These are phyloP conservation scores for Phytophthora litchii DNA, from an alignment of 352 stramenopile species.

Conservation along the genomic window DNA sequence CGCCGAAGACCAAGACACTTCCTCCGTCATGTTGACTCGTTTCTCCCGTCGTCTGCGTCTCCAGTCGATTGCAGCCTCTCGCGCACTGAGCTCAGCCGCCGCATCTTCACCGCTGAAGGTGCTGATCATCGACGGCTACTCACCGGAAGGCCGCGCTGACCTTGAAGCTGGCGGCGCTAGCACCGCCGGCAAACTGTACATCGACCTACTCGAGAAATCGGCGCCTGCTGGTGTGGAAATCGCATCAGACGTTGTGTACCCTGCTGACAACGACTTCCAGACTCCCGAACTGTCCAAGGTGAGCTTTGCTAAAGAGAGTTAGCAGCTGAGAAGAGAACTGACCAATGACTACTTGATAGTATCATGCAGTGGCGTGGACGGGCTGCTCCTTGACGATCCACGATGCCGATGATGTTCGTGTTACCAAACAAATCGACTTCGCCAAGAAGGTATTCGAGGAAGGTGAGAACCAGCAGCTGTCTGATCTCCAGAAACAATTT, in stretches of 20 bases:
- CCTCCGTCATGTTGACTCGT: slow-evolving; percentile 27
- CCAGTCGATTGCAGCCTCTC: slow-evolving; percentile 12
- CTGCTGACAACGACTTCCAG: slow-evolving; percentile 68
- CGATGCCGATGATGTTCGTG: slow-evolving; percentile 55
- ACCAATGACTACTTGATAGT: slow-evolving; percentile 33
- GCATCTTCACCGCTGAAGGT: slow-evolving; percentile 56
- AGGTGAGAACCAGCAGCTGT: slow-evolving; percentile 30
- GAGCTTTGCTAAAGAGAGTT: background rate
- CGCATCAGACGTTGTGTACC: slow-evolving; percentile 66
- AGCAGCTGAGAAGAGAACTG: background rate
- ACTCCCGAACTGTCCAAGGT: slow-evolving; percentile 65
- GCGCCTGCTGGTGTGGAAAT: slow-evolving; percentile 53
- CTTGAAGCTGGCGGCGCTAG: slow-evolving; percentile 69
- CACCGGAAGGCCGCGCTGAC: slow-evolving; percentile 65
- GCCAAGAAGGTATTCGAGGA: slow-evolving; percentile 69
- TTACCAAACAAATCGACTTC: slow-evolving; percentile 80
- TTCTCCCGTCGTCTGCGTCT: slow-evolving; percentile 20
- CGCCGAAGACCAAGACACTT: slow-evolving; percentile 1
- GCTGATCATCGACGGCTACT: slow-evolving; percentile 84
- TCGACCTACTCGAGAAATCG: slow-evolving; percentile 64
- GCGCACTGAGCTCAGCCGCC: slow-evolving; percentile 25
- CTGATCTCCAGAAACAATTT: background rate
- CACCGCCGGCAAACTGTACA: slow-evolving; percentile 76
- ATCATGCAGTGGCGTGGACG: slow-evolving; percentile 80
- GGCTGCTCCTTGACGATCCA: slow-evolving; percentile 80